Percentiles rank a stretch among this genome's conserved stretches.
phyloP scores from a whole-genome alignment of 495 filamentous ascomycete genomes.

The Penicillium longicatenatum region DNA sequence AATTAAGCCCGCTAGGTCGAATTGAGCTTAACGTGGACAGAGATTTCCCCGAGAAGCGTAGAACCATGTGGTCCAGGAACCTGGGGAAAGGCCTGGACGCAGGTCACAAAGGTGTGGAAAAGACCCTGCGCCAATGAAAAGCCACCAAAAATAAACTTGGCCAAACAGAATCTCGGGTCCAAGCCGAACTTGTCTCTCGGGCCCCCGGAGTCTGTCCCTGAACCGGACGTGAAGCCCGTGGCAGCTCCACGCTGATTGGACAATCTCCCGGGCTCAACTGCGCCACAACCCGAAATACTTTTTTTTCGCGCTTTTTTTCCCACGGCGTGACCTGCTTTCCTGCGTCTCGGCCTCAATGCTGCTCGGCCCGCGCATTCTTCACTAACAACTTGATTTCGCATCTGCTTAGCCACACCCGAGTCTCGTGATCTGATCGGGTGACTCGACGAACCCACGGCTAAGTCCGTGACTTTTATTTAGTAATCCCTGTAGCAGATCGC shows the following conservation, averaged over 20 bases:
- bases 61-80: constrained; percentile 1
- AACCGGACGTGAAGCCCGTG: neutral
- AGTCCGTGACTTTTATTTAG: neutral
- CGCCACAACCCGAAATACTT: constrained; percentile 6
- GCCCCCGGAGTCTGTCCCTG: neutral
- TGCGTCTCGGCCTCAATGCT: neutral
- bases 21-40: constrained; percentile 1
- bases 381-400: neutral
- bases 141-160: neutral
- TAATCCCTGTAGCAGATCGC: neutral
- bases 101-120: neutral
- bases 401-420: neutral
- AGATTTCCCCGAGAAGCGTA: constrained; percentile 1
- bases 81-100: constrained; percentile 3
- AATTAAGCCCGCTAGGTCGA: neutral
- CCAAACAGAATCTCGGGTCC: constrained; percentile 12
- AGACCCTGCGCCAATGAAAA: neutral
- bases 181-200: constrained; percentile 2
- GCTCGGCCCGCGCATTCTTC: constrained; percentile 1
- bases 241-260: neutral
- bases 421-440: neutral
- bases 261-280: neutral
- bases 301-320: neutral
- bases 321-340: neutral
- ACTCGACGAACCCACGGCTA: neutral